phyloP scores from a whole-genome alignment of 1,284 basidiomycete genomes.

The Apiotrichum sp. region DNA sequence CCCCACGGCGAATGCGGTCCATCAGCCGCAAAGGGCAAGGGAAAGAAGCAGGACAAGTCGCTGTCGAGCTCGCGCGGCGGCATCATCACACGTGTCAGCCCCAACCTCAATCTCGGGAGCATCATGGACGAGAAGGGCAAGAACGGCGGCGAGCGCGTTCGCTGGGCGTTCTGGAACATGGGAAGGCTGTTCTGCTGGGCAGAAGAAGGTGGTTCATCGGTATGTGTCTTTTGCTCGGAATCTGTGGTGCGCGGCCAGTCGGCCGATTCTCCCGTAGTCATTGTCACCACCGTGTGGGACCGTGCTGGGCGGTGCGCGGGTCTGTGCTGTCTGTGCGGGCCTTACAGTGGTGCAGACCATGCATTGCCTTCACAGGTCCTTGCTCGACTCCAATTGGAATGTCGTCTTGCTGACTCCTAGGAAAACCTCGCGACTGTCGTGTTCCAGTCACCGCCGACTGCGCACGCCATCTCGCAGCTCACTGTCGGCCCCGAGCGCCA shows the following conservation, averaged over 20 bases:
- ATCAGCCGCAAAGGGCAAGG: slow-evolving; percentile 4
- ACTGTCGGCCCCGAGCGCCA: slow-evolving; percentile 61
- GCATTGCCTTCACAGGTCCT: too few species aligned
- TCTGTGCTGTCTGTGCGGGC: too few species aligned
- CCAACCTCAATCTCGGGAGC: slow-evolving; percentile 57
- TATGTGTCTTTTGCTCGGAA: not conserved
- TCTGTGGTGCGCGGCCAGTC: too few species aligned
- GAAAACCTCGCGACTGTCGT: slow-evolving; percentile 79
- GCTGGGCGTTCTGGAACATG: slow-evolving; percentile 76
- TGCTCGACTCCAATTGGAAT: too few species aligned
- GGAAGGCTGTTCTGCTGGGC: slow-evolving; percentile 75
- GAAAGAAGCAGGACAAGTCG: slow-evolving; percentile 10
- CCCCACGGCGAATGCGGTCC: not conserved
- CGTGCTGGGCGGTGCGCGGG: not conserved
- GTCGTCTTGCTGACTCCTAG: slow-evolving; percentile 45
- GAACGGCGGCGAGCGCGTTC: slow-evolving; percentile 61
- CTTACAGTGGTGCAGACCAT: too few species aligned
- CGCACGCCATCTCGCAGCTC: slow-evolving; percentile 73
- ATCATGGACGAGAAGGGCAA: slow-evolving; percentile 60
- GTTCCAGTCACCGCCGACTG: slow-evolving; percentile 80
- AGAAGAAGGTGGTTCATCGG: slow-evolving; percentile 55
- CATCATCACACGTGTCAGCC: slow-evolving; percentile 20
- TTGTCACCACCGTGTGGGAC: not conserved
- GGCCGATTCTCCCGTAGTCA: too few species aligned
- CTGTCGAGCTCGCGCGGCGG: slow-evolving; percentile 12